A percentile compares a stretch with the other conserved stretches of the same genome.
These are phyloP conservation scores for Crithidia sp. DNA, from an alignment of 208 protist genomes.

Conservation along the genomic window DNA sequence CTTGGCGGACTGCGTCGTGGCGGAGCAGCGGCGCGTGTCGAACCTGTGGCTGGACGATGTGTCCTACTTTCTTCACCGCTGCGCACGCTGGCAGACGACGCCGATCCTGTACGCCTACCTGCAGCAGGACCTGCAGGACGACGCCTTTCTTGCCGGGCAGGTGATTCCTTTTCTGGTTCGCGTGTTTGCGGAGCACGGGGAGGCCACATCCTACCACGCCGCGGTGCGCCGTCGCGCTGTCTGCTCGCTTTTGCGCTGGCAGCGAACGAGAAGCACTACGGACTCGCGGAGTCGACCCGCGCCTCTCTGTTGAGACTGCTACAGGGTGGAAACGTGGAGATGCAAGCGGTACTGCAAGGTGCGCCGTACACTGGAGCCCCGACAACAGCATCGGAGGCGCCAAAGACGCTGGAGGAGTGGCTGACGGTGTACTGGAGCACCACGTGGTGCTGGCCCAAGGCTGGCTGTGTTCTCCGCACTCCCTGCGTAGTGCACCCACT, in stretches of 20 bases:
- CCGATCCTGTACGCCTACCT: slow-evolving; percentile 89
- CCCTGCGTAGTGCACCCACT: slow-evolving; percentile 38
- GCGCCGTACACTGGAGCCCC: slow-evolving; percentile 13
- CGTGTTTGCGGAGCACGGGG: slow-evolving; percentile 52
- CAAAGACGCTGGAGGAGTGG: slow-evolving; percentile 44
- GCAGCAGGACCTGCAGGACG: slow-evolving; percentile 82
- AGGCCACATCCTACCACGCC: slow-evolving; percentile 42
- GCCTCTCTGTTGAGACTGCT: slow-evolving; percentile 48
- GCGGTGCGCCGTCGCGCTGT: slow-evolving; percentile 59
- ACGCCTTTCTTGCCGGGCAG: slow-evolving; percentile 62
- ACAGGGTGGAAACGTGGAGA: slow-evolving; percentile 38
- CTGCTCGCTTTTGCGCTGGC: slow-evolving; percentile 60
- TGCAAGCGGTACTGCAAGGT: slow-evolving; percentile 43
- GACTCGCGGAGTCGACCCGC: slow-evolving; percentile 50
- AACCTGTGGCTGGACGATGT: slow-evolving; percentile 90
- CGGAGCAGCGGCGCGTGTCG: slow-evolving; percentile 83
- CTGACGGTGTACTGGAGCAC: slow-evolving; percentile 69
- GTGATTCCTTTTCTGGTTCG: slow-evolving; percentile 76
- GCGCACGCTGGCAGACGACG: slow-evolving; percentile 60
- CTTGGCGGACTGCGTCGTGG: slow-evolving; percentile 79
- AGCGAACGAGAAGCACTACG: slow-evolving; percentile 72
- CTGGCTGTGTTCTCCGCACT: slow-evolving; percentile 68
- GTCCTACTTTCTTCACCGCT: slow-evolving; percentile 87
- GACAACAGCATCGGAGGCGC: neutral
- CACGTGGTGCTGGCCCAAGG: slow-evolving; percentile 77